Evolutionary conservation across 148 eudicot genomes (phyloP), one percentile per base, ranked within the genome.

Genomic region (Amaranthus palmeri): DNA sequence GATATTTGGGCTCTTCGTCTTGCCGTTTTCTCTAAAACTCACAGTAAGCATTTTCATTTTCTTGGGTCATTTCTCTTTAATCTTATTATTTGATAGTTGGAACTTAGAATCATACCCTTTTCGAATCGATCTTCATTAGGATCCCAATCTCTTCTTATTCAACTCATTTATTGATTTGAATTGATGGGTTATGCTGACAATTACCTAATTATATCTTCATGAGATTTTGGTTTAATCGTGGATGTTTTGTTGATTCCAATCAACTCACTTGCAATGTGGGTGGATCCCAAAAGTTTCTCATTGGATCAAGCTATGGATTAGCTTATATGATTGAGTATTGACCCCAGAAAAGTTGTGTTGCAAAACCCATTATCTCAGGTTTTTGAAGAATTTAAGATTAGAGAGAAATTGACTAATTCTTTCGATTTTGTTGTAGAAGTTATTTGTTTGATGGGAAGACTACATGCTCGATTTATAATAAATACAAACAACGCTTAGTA

Each of bases 1-100:
- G 84, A 95, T 64, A 95, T 89, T 11, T 91, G 99, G 99, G 97
- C 97, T 71, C 96, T 95, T 73, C 96, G 90, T 41, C 83, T 87
- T 59, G 97, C 97, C 55, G 98, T 95, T 52, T 92, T 85, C 93
- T 91, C 97, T 67, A 62, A 86, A 73, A 82, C 96, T 74, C 65
- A 80, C 65, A 92, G 99, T 95, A 70, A 60, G 78, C 66, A 25
- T 67, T 13, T 49, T 15, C 56, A 6, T 25, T 40, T 61, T 18
- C 9, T 14, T 15, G 4, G 1, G 7, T 66, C 57, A 5, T 11
- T 54, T 54, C 4, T 3, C 3, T 43, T 44, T 47, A 66, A 41
- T 10, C 65, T 2, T 63, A 6, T 65, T 56, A 8, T 48, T 40
- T 69, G 2, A 8, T 25, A 4, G 18, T 43, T 18, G 41, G 42